Base-by-base conservation (phyloP, 2,329 filamentous ascomycete species). In the Biscogniauxia sp. region DNA sequence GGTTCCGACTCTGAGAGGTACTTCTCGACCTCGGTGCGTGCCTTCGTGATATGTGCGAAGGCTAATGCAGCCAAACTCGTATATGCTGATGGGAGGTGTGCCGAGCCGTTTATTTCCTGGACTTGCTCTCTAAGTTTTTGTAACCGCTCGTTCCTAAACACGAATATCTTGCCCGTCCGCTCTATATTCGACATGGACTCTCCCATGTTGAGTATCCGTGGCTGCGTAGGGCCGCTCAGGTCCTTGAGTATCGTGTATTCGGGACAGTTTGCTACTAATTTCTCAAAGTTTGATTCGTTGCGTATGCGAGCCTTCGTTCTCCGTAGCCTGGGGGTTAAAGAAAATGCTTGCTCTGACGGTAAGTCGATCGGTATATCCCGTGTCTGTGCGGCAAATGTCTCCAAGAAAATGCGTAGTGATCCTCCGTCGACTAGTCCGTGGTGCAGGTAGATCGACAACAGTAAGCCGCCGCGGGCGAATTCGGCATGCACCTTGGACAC, bases 371-470 rank as follows among this genome's bases (percentile, higher is more conserved):
- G 57, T 28, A 66, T 51, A 58, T 70, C 61, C 23, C 72, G 61
- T 6, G 75, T 78, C 61, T 73, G 70, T 2, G 70, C 71, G 3
- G 77, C 73, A 52, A 81, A 74, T 13, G 70, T 71, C 32, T 77
- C 70, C 3, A 80, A 64, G 55, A 81, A 79, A 5, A 74, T 70
- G 20, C 67, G 64, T 20, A 79, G 68, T 20, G 76, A 77, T 28
- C 75, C 72, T 11, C 78, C 79, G 55, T 81, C 79, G 17, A 75
- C 76, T 23, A 79, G 66, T 6, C 77, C 69, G 59, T 80, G 79
- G 60, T 79, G 76, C 53, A 80, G 68, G 60, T 73, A 78, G n/a
- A 77, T 62, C 5, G 70, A 74, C 20, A 81, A 70, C 6, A 80
- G 60, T 9, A 80, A 56, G 0, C 79, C 78, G 2, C 77, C 78